Conservation (phyloP, 2,329 filamentous ascomycete genomes). For the Aspergillus uvarum region DNA sequence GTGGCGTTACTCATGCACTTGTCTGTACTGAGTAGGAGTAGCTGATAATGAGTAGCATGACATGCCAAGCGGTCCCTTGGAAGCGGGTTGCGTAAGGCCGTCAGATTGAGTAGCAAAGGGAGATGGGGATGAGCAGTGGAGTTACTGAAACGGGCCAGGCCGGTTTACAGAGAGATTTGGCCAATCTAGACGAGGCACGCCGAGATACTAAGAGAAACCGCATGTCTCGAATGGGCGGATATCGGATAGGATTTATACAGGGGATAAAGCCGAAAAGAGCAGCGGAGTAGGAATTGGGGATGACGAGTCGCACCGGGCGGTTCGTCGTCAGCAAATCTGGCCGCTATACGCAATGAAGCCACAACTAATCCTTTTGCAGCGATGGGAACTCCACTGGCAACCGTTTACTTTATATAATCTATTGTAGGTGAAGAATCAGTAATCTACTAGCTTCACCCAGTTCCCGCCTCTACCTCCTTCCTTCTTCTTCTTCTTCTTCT, state of each 20-base stretch:
- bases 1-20: not conserved
- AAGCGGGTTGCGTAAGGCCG: not conserved
- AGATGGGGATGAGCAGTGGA: constrained; percentile 20
- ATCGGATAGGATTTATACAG: not conserved
- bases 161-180: not conserved
- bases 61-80: not conserved
- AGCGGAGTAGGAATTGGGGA: not conserved
- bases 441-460: not conserved
- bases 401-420: not conserved
- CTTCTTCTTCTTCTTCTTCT: not conserved
- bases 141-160: constrained; percentile 14
- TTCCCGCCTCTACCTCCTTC: not conserved
- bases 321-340: constrained; percentile 12
- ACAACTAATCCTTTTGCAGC: not conserved
- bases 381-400: not conserved
- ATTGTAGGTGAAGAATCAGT: not conserved
- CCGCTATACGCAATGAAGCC: constrained; percentile 10
- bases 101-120: not conserved
- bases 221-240: not conserved
- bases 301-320: constrained; percentile 6
- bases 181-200: constrained; percentile 14
- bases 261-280: not conserved
- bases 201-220: constrained; percentile 3
- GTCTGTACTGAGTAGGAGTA: too few species aligned
- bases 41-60: too few species aligned